These are phyloP conservation scores for Cryptosporidium viatorum DNA, from an alignment of 169 alveolate species.

Conservation along the genomic window DNA sequence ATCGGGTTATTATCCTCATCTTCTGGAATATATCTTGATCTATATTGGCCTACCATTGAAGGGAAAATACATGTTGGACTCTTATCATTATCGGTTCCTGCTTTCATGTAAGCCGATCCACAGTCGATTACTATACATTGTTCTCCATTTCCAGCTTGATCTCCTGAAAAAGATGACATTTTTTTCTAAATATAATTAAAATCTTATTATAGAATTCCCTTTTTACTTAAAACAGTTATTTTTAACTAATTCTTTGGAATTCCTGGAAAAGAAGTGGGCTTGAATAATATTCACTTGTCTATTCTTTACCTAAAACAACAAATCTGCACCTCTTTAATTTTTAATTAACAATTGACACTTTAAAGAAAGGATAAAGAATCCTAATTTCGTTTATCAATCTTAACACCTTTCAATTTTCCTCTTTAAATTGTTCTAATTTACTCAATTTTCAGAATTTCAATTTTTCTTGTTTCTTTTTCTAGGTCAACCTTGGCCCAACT, in stretches of 20 bases:
- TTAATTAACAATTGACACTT: background rate
- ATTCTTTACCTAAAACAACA: background rate
- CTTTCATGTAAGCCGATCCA: conserved; percentile 84
- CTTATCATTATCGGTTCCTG: conserved; percentile 85
- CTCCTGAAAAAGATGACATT: conserved; percentile 39
- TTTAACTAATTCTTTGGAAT: background rate
- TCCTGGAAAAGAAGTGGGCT: background rate
- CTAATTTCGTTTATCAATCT: background rate
- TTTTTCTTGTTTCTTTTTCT: background rate
- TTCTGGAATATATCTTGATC: conserved; percentile 81
- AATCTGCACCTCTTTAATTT: background rate
- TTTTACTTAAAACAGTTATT: background rate
- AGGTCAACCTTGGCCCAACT: background rate
- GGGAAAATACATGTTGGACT: conserved; percentile 82
- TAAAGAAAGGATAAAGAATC: background rate
- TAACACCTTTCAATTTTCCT: background rate
- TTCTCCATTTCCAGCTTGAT: conserved; percentile 38
- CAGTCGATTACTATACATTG: conserved; percentile 50
- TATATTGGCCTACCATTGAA: conserved; percentile 81
- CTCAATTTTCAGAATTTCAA: background rate
- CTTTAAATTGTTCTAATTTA: background rate
- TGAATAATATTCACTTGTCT: too few species aligned
- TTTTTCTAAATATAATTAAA: background rate
- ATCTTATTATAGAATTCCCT: background rate
- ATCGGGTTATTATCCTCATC: conserved; percentile 81